Base-by-base conservation (phyloP, 202 grass and related monocot genomes). In the Alloteropsis angusta region DNA sequence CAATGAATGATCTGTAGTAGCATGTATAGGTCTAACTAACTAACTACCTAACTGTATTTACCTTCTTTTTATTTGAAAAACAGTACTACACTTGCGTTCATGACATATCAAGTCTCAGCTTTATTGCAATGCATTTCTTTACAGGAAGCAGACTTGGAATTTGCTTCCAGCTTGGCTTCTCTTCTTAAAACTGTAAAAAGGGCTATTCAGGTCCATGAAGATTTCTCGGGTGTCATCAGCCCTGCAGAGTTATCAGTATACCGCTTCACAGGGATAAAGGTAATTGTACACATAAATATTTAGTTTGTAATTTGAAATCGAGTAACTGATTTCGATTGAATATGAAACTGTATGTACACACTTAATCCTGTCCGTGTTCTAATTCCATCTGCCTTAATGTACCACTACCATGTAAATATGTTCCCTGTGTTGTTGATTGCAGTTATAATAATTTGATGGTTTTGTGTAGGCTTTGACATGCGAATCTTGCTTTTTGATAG, bases 111-210 rank as follows among this genome's bases (percentile, higher is more conserved):
- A 59, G 46, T 43, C 22, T 52, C 35, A 74, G 66, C 35, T 56
- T 58, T 44, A 50, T 83, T 30, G 14, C 55, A 25, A 66, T 41
- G 15, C 47, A 21, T 77, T 84, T 42, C 18, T 86, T 90, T 74
- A 75, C 95, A 98, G 95, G 84, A 93, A 82, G 87, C 86, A 64
- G 89, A 98, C 64, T 54, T 89, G 58, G 75, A 96, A 64, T 99
- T 99, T 85, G 88, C 82, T 53, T 87, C 78, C 56, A 91, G 88
- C 82, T 81, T 99, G 83, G 72, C 83, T 62, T 86, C 85, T 53
- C 81, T 99, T 70, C 76, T 84, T 79, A 95, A 83, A 84, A 92
- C 81, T 61, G 72, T 89, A 41, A 79, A 89, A 81, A 95, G 70
- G 54, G 81, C 74, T 30, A 79, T 93, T 69, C 71, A 93, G 75